Base-by-base conservation (phyloP, 305 asterid species). In the Solanum aculeatissimum region DNA sequence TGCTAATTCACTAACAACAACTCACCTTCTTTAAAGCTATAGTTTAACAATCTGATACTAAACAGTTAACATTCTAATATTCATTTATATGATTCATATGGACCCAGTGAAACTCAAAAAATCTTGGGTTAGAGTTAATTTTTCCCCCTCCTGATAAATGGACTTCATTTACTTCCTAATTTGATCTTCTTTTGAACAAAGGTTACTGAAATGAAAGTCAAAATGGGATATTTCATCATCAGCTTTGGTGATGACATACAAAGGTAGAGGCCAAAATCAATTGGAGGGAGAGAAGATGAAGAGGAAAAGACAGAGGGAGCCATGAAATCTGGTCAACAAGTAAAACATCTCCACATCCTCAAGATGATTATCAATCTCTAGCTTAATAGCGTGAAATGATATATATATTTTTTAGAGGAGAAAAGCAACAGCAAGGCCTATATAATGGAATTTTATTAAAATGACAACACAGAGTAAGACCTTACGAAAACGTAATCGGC, bases 401-500 rank as follows among this genome's bases (percentile, higher is more conserved):
- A 66, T 43, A 29, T 29, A 65, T 18, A 65, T 65, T 32, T 65
- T 32, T 65, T 65, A 29, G 40, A 15, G 23, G 40, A 69, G 78
- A 18, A 38, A 38, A 27, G 58, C 16, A 25, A 19, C 49, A 83
- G 71, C 15, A 53, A 43, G 29, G 57, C 43, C 62, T 51, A 18
- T 27, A 16, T 18, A 53, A 77, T 45, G 29, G 82, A 74, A 25
- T 51, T 51, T 27, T 16, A 77, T 83, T 9, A 55, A 85, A 89
- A 83, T 91, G 85, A 91, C 84, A 87, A 90, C 94, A 91, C 84
- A 88, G 90, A 91, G 89, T 91, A 90, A 93, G 98, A 97, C 99
- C 99, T 97, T 97, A 97, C 99, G 99, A 93, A 97, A 95, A 90
- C 99, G 99, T 91, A 95, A 93, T 88, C 98, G 99, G 93, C 98